Evolutionary conservation across 495 filamentous ascomycete genomes (phyloP), one percentile per base, ranked within the genome.

Genomic region (Aspergillus sclerotioniger): DNA sequence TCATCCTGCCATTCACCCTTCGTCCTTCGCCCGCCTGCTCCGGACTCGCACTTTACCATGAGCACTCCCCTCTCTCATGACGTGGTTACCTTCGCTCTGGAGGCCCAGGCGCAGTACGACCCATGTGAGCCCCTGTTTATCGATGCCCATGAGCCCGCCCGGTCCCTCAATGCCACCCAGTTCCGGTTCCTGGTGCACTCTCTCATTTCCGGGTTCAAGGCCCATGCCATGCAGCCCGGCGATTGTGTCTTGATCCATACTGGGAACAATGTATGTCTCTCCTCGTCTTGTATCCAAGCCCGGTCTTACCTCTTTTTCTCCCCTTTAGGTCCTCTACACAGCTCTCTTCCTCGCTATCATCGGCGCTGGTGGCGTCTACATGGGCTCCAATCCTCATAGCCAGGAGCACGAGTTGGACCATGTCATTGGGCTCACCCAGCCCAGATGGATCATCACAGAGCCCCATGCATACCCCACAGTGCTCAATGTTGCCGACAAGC

Each of bases 381-480:
- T 47, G 45, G 45, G 45, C 45, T 47, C 45, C 3, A 47, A 25
- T 17, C 45, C 45, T 15, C 45, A 47, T 17, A 47, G 45, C 45
- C 17, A 25, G 17, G 5, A 6, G 17, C n/a, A 47, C 19, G 45
- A 47, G 20, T 17, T 47, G 16, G 21, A 19, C 7, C 45, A 47
- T 47, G n/a, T 47, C 17, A 13, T 47, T 17, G n/a, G 21, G 12
- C 45, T 47, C 45, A 47, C 45, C 16, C 16, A 47, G 5, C 45
- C 45, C 9, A 15, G 13, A 13, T 25, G 17, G 45, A 47, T 47
- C n/a, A 47, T 47, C 45, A 25, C 45, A 6, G 45, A 47, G 19
- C 1, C 4, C 3, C 10, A 25, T 5, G 45, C 16, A 15, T 17
- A 25, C 0, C 9, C 45, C 8, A 47, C 45, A 1, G 45, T 47